Conservation (phyloP, 2,329 filamentous ascomycete genomes). For the Aspergillus nomiae region DNA sequence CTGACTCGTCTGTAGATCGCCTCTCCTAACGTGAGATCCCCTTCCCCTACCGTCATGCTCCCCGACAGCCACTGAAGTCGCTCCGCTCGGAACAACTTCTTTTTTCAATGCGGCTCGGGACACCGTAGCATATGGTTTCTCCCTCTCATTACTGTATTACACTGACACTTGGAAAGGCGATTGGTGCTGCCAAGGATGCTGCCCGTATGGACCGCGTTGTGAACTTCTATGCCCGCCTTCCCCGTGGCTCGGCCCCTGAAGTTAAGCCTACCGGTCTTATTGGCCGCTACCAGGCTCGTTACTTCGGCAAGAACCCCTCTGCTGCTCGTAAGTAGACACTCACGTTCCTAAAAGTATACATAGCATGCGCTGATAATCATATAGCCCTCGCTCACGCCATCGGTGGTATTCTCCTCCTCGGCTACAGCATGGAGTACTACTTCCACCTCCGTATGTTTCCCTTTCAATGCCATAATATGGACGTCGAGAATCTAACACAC, state of each 20-base stretch:
- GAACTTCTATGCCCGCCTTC: constrained; percentile 98
- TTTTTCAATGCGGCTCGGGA: constrained; percentile 18
- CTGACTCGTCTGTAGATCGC: constrained; percentile 45
- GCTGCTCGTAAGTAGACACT: constrained; percentile 72
- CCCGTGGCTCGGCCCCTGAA: constrained; percentile 85
- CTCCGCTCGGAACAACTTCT: constrained; percentile 23
- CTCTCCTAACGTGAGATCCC: constrained; percentile 41
- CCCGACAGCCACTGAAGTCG: constrained; percentile 18
- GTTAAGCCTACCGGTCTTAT: constrained; percentile 78
- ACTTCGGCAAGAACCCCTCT: constrained; percentile 94
- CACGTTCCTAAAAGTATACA: background rate
- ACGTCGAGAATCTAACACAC: constrained; percentile 16
- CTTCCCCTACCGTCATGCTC: constrained; percentile 10
- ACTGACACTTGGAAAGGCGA: constrained; percentile 66
- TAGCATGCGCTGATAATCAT: constrained; percentile 8
- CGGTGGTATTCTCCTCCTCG: constrained; percentile 73
- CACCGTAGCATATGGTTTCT: constrained; percentile 13
- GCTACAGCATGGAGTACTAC: constrained; percentile 99
- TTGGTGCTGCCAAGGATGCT: constrained; percentile 93
- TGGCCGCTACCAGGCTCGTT: constrained; percentile 79
- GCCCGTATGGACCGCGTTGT: constrained; percentile 97
- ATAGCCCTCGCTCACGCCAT: constrained; percentile 88
- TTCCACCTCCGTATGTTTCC: constrained; percentile 90
- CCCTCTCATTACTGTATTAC: constrained; percentile 6
- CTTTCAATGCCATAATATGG: background rate